Conservation (phyloP, 2,329 filamentous ascomycete species). For the Plectosphaerella plurivora region DNA sequence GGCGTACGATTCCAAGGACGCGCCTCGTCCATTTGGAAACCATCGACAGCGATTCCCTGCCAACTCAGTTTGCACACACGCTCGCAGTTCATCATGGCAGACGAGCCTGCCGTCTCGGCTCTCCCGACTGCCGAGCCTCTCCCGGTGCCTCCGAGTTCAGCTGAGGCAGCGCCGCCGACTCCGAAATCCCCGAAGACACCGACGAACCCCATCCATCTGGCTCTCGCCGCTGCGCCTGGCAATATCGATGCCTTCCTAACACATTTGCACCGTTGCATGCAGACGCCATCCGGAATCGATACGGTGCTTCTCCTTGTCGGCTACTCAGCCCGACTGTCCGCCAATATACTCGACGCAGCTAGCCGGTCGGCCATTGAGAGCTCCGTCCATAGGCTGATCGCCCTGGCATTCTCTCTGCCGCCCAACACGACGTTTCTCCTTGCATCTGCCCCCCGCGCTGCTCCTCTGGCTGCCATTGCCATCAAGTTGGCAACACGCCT, state of each 20-base stretch:
- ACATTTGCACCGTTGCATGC: conserved; percentile 58
- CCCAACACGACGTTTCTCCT: conserved; percentile 43
- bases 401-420: conserved; percentile 47
- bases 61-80: no score
- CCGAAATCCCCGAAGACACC: conserved; percentile 17
- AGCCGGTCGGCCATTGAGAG: conserved; percentile 54
- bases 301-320: conserved; percentile 63
- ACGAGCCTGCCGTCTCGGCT: conserved; percentile 20
- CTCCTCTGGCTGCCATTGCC: conserved; percentile 34
- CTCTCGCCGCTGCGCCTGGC: conserved; percentile 28
- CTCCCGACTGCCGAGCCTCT: conserved; percentile 31
- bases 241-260: conserved; percentile 48
- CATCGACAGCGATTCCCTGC: no score
- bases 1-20: no score
- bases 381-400: conserved; percentile 45
- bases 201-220: conserved; percentile 15
- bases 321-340: conserved; percentile 59
- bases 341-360: conserved; percentile 45
- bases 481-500: conserved; percentile 49
- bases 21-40: no score
- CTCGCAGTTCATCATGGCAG: conserved; percentile 7
- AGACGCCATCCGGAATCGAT: conserved; percentile 66
- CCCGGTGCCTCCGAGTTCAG: conserved; percentile 14
- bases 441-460: conserved; percentile 30
- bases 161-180: conserved; percentile 5